Percentiles rank a stretch among this genome's conserved stretches.
phyloP scores from a whole-genome alignment of 2,329 filamentous ascomycete species.

The Fusarium proliferatum region DNA sequence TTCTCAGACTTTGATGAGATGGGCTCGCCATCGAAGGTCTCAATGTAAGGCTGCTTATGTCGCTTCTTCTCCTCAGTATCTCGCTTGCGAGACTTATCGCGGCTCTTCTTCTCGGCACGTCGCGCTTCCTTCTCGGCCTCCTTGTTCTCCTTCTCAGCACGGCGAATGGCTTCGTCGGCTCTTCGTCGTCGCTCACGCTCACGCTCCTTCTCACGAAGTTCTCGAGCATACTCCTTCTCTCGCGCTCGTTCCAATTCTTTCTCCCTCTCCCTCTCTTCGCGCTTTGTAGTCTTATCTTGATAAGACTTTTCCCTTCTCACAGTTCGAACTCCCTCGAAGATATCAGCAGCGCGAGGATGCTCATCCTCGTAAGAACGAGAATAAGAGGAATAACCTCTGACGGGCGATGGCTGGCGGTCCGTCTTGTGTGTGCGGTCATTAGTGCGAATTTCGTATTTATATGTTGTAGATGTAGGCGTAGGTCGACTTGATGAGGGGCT shows the following conservation, averaged over 20 bases:
- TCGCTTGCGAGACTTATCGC: conserved; percentile 53
- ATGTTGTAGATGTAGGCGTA: conserved; percentile 52
- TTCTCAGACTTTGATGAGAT: conserved; percentile 45
- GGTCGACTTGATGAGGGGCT: conserved; percentile 31
- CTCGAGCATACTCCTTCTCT: conserved; percentile 40
- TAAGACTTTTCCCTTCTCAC: conserved; percentile 61
- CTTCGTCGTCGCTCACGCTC: conserved; percentile 24
- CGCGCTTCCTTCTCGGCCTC: conserved; percentile 49
- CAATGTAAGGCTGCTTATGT: conserved; percentile 51
- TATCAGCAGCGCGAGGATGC: conserved; percentile 50
- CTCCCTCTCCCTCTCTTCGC: conserved; percentile 53
- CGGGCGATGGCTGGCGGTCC: conserved; percentile 46
- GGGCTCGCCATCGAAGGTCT: conserved; percentile 47
- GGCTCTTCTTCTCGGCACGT: conserved; percentile 52
- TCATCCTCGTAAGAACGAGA: conserved; percentile 61
- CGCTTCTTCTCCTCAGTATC: conserved; percentile 53
- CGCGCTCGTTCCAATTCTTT: conserved; percentile 50
- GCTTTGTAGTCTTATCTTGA: conserved; percentile 57
- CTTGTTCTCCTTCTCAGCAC: conserved; percentile 46
- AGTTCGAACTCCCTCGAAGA: conserved; percentile 59
- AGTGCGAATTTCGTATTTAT: conserved; percentile 61
- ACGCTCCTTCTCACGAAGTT: conserved; percentile 43
- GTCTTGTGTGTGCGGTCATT: conserved; percentile 59
- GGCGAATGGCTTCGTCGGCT: conserved; percentile 34
- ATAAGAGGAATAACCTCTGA: conserved; percentile 48